Percentiles rank a stretch among this genome's conserved stretches.
phyloP scores from a whole-genome alignment of 164 flowering plant species.

The Taxillus chinensis region DNA sequence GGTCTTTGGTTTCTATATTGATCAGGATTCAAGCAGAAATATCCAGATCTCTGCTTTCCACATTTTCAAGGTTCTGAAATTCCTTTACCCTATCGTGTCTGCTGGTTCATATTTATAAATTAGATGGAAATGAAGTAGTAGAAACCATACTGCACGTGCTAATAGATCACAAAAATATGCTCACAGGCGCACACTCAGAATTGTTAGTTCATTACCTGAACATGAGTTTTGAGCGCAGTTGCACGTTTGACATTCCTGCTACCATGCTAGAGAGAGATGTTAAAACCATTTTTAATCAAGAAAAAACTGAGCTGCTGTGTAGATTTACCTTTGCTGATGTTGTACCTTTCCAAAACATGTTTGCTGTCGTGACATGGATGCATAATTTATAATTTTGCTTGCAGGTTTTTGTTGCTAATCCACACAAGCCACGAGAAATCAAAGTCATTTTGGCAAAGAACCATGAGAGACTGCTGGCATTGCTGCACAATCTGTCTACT shows the following conservation, averaged over 20 bases:
- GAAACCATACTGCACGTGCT: neutral
- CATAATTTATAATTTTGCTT: neutral
- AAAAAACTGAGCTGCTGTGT: neutral
- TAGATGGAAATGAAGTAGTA: neutral
- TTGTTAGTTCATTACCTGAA: too few relatives aligned
- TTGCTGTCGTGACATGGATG: neutral
- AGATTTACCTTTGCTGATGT: neutral
- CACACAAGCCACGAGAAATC: slow-evolving; percentile 81
- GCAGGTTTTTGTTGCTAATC: slow-evolving; percentile 97
- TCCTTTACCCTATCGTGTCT: neutral
- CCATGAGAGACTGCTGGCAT: slow-evolving; percentile 51
- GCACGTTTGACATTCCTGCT: too few relatives aligned
- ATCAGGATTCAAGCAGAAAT: slow-evolving; percentile 95
- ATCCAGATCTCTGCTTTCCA: slow-evolving; percentile 92
- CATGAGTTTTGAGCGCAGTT: too few relatives aligned
- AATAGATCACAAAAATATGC: too few relatives aligned
- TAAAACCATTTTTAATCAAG: too few relatives aligned
- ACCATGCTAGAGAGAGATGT: too few relatives aligned
- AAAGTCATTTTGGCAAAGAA: slow-evolving; percentile 69
- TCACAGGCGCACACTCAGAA: too few relatives aligned
- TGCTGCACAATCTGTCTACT: slow-evolving; percentile 62
- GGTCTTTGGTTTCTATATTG: slow-evolving; percentile 1
- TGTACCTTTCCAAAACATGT: neutral
- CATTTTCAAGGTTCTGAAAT: slow-evolving; percentile 70
- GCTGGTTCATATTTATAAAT: neutral